Conservation (phyloP, 257 asterid species). For the Petrea volubilis region DNA sequence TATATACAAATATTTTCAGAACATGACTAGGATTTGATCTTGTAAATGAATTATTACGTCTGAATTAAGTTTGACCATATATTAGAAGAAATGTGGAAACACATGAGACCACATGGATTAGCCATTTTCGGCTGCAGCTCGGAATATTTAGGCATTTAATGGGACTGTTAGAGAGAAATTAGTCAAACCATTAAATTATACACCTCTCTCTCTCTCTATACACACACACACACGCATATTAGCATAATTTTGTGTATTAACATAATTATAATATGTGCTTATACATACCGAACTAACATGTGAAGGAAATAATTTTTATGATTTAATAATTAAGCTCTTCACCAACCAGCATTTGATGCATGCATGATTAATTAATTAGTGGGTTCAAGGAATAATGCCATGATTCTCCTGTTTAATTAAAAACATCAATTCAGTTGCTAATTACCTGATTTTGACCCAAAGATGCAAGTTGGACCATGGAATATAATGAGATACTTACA, state of each 20-base stretch:
- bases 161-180: constrained; percentile 30
- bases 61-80: constrained; percentile 34
- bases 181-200: constrained; percentile 41
- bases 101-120: constrained; percentile 81
- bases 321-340: constrained; percentile 28
- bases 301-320: constrained; percentile 30
- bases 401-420: constrained; percentile 3
- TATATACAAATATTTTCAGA: constrained; percentile 13
- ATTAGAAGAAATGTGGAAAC: constrained; percentile 35
- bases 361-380: constrained; percentile 19
- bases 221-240: no score
- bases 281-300: constrained; percentile 39
- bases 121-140: constrained; percentile 28
- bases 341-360: constrained; percentile 42
- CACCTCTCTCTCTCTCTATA: no score
- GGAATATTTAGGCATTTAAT: constrained; percentile 34
- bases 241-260: neutral
- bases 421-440: constrained; percentile 17
- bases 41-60: neutral
- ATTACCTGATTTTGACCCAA: constrained; percentile 42
- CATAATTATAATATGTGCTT: neutral
- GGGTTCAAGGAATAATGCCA: constrained; percentile 41
- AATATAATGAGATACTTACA: constrained; percentile 26
- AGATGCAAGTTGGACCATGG: constrained; percentile 39
- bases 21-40: constrained; percentile 17